Evolutionary conservation across 208 protist genomes (phyloP).

Genomic region (Crithidia fasciculata): DNA sequence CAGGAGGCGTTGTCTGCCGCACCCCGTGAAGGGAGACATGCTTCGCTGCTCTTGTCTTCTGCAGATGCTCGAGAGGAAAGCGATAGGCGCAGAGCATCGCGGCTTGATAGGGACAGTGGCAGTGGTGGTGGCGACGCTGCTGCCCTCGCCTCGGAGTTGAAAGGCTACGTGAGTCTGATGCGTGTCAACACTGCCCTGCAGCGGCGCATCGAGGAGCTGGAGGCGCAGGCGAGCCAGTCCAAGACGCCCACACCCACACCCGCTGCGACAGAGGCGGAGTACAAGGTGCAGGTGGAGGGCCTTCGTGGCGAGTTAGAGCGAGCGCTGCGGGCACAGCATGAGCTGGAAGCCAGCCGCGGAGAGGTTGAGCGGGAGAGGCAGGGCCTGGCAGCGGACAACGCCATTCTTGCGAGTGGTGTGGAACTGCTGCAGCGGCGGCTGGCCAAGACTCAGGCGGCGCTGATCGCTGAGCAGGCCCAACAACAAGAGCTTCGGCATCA

Average conservation of each 20-base stretch:
- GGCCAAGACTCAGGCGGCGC: constrained; percentile 3
- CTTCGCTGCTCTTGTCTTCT: not conserved
- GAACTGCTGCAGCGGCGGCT: constrained; percentile 36
- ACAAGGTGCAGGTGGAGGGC: not conserved
- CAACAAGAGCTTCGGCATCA: not conserved
- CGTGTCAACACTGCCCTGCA: constrained; percentile 60
- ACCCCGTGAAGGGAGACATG: constrained; percentile 5
- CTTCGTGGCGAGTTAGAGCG: constrained; percentile 14
- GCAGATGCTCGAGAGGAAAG: not conserved
- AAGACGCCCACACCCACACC: not conserved
- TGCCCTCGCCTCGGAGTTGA: constrained; percentile 46
- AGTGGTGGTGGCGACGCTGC: constrained; percentile 22
- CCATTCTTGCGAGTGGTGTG: constrained; percentile 39
- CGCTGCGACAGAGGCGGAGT: not conserved
- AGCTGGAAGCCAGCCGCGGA: constrained; percentile 27
- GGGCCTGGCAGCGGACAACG: constrained; percentile 40
- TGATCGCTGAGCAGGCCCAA: not conserved
- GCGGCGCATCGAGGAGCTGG: constrained; percentile 37
- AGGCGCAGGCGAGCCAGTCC: constrained; percentile 35
- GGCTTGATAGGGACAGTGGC: not conserved
- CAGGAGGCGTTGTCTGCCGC: constrained; percentile 27
- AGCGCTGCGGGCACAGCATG: constrained; percentile 35
- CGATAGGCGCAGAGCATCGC: too few relatives aligned
- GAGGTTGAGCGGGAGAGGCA: constrained; percentile 27
- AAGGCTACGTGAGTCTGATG: constrained; percentile 77